These are phyloP conservation scores for Pholiota microspora DNA, from an alignment of 768 basidiomycete genomes.

Conservation along the genomic window DNA sequence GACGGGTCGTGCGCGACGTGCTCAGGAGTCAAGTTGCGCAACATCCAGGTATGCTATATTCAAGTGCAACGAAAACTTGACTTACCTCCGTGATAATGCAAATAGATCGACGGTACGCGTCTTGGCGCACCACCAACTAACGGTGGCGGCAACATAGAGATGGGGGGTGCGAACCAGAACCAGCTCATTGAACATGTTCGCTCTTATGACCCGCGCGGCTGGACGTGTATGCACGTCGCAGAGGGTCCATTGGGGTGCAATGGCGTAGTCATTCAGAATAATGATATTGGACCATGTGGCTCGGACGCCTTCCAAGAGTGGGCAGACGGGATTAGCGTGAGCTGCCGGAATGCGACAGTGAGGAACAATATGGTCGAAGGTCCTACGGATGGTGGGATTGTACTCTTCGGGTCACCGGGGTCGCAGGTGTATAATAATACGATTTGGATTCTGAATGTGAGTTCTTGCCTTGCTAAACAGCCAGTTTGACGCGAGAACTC, in stretches of 20 bases:
- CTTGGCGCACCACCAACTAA: conserved; percentile 44
- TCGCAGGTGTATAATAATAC: conserved; percentile 74
- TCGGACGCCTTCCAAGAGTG: conserved; percentile 63
- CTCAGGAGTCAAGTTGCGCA: conserved; percentile 58
- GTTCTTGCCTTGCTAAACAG: conserved; percentile 19
- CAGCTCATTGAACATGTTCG: conserved; percentile 79
- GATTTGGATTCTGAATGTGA: conserved; percentile 65
- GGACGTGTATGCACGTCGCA: conserved; percentile 79
- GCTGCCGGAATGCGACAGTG: conserved; percentile 60
- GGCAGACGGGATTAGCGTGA: conserved; percentile 82
- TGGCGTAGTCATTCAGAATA: conserved; percentile 68
- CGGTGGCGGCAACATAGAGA: conserved; percentile 81
- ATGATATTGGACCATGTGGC: conserved; percentile 82
- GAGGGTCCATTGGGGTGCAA: conserved; percentile 69
- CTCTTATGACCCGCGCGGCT: conserved; percentile 74
- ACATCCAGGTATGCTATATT: conserved; percentile 56
- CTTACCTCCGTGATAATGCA: no score
- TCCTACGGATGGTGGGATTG: conserved; percentile 80
- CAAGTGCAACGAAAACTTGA: no score
- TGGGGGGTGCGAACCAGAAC: conserved; percentile 71
- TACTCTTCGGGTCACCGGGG: conserved; percentile 75
- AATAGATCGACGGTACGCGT: conserved; percentile 74
- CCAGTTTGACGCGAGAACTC: not conserved
- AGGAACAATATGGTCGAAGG: conserved; percentile 69
- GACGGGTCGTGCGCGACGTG: conserved; percentile 64